Base-by-base conservation (phyloP, 352 stramenopile genomes). In the Phytophthora pluvialis region DNA sequence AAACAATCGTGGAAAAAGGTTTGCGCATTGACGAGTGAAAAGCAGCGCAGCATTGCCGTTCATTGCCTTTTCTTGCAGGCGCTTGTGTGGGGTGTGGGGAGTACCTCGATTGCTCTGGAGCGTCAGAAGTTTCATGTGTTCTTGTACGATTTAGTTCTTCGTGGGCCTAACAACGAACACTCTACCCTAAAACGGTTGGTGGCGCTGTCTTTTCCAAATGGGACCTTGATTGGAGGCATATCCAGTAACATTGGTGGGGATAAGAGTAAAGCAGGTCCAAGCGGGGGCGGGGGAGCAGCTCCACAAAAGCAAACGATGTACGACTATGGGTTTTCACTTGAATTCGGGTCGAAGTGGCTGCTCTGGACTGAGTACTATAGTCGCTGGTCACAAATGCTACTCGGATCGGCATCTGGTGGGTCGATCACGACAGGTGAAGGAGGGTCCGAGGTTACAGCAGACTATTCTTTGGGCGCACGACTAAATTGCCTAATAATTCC, bases 311-410 rank as follows among this genome's bases (percentile, higher is more conserved):
- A 86, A 44, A 82, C 74, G 11, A 67, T 94, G 44, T 93, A 93
- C 52, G 73, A 67, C 28, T 94, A 83, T 39, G 75, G 68, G 0
- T 90, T 93, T 57, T 91, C 79, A 0, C 53, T 90, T 18, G 86
- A 89, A 10, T 88, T 81, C 45, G 86, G 86, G 3, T 74, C 83
- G 10, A 94, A 91, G 58, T 93, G 83, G 86, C 64, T 91, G 43
- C 75, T 46, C 3, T 94, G 86, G 86, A 51, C 68, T 2, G 83
- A 94, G 16, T 86, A 82, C 18, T 92, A 89, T 56, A 78, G 79
- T 2, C 32, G 70, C 4, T 90, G 77, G 80, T 44, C 83, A 12
- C 62, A 79, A 36, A 56, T 60, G 5, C 29, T 75, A 25, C n/a
- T 56, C 5, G 77, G 60, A 35, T 50, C 48, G 26, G 42, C 13